Evolutionary conservation across 495 filamentous ascomycete species (phyloP).

Genomic region (Margaritispora aquatica): DNA sequence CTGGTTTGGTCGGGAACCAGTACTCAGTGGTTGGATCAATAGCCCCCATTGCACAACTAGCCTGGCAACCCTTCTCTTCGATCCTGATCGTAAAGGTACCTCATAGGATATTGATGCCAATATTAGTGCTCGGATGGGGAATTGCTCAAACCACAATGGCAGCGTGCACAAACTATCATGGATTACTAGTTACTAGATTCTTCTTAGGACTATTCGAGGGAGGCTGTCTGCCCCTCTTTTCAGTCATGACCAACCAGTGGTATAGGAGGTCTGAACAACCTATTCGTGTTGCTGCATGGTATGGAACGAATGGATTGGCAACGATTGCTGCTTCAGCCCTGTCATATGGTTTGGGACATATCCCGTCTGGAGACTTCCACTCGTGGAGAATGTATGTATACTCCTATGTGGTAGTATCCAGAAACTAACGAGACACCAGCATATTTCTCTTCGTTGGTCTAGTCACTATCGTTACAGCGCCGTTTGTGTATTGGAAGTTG

Average conservation of each 20-base stretch:
- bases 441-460: slow-evolving; percentile 58
- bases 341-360: slow-evolving; percentile 54
- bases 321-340: slow-evolving; percentile 57
- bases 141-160: slow-evolving; percentile 53
- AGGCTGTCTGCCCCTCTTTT: slow-evolving; percentile 54
- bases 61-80: slow-evolving; percentile 61
- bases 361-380: slow-evolving; percentile 41
- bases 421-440: slow-evolving; percentile 34
- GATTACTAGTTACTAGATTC: slow-evolving; percentile 48
- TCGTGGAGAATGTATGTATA: slow-evolving; percentile 55
- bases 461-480: slow-evolving; percentile 45
- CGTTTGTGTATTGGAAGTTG: slow-evolving; percentile 44
- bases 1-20: slow-evolving; percentile 47
- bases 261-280: slow-evolving; percentile 59
- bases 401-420: background rate
- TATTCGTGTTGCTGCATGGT: slow-evolving; percentile 59
- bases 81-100: slow-evolving; percentile 60
- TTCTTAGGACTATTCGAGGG: slow-evolving; percentile 60
- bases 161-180: slow-evolving; percentile 40
- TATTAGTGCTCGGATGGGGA: slow-evolving; percentile 53
- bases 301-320: slow-evolving; percentile 54
- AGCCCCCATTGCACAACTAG: slow-evolving; percentile 56
- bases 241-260: slow-evolving; percentile 52
- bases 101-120: slow-evolving; percentile 57
- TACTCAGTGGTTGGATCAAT: slow-evolving; percentile 59